A percentile compares a stretch with the other conserved stretches of the same genome.
Conservation (phyloP, 176 grass and related monocot genomes). For the Eremochloa ophiuroides region DNA sequence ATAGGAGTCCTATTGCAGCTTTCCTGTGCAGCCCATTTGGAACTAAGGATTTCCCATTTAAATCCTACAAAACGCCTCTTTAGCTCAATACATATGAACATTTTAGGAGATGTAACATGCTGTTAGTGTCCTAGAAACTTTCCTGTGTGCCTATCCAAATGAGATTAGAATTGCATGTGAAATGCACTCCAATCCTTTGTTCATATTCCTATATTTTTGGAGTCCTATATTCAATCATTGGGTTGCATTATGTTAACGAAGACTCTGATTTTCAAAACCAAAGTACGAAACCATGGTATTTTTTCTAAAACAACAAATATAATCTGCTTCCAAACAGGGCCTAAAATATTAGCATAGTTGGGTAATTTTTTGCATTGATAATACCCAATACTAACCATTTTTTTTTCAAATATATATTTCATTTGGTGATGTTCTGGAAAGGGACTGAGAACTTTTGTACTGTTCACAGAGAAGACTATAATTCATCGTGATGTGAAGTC, state of each 20-base stretch:
- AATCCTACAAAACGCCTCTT: not conserved
- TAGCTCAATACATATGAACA: not conserved
- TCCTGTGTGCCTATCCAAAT: not conserved
- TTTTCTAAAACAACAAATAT: not conserved
- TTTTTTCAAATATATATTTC: not conserved
- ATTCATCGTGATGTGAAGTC: conserved; percentile 99
- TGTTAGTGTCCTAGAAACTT: not conserved
- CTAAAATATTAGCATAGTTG: not conserved
- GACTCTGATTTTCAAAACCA: not conserved
- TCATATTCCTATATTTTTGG: not conserved
- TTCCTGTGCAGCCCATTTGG: not conserved
- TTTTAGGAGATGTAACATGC: not conserved
- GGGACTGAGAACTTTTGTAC: conserved; percentile 9
- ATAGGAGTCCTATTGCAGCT: not conserved
- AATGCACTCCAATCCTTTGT: not conserved
- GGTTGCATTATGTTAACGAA: not conserved
- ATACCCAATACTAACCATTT: not conserved
- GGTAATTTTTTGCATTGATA: not conserved
- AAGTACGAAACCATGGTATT: not conserved
- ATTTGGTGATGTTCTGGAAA: not conserved
- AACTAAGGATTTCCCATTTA: not conserved
- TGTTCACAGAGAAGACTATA: conserved; percentile 91
- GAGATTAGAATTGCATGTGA: not conserved
- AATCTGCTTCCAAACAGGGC: not conserved
- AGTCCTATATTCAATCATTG: not conserved